These are phyloP conservation scores for Solanum stenotomum DNA, from an alignment of 257 asterid species.

Conservation along the genomic window DNA sequence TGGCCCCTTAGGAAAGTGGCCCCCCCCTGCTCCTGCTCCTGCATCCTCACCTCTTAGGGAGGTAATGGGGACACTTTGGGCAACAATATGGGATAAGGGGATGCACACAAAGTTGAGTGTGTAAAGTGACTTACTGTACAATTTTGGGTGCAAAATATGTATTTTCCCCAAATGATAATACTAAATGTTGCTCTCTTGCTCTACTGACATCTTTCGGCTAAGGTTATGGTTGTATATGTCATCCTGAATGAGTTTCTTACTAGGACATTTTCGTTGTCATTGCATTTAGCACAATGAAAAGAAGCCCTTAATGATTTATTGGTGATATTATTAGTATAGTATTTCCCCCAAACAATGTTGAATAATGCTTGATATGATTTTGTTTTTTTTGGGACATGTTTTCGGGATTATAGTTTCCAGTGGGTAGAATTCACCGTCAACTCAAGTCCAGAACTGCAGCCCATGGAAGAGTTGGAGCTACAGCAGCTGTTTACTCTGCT, in stretches of 20 bases:
- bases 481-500: constrained; percentile 92
- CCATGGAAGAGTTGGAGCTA: constrained; percentile 92
- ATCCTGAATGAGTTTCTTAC: not conserved
- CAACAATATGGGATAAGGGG: not conserved
- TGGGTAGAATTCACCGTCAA: constrained; percentile 93
- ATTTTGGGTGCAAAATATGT: not conserved
- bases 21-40: too few relatives aligned
- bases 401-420: constrained; percentile 57
- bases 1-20: not conserved
- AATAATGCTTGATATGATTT: not conserved
- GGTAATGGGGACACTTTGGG: not conserved
- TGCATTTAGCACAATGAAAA: not conserved
- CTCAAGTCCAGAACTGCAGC: constrained; percentile 77
- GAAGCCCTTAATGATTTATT: not conserved
- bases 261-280: not conserved
- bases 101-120: not conserved
- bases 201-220: not conserved
- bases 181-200: not conserved
- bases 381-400: not conserved
- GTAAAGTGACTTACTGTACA: not conserved
- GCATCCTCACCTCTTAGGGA: not conserved
- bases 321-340: not conserved
- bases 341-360: not conserved
- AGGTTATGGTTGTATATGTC: not conserved
- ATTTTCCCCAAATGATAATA: not conserved